phyloP scores from a whole-genome alignment of 2,329 filamentous ascomycete genomes.

The Phialophora verrucosa region DNA sequence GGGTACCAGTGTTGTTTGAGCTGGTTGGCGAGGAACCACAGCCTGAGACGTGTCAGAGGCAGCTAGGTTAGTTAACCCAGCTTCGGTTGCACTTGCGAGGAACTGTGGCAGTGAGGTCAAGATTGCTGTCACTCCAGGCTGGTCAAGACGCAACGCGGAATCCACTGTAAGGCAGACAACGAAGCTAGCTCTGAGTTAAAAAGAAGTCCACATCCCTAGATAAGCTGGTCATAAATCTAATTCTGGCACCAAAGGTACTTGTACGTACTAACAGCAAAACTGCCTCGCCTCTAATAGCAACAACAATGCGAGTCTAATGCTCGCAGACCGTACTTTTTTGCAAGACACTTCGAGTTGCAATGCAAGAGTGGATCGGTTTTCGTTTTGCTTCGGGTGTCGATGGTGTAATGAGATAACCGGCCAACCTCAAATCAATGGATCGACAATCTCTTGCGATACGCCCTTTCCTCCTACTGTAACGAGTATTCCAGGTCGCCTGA shows the following conservation, averaged over 20 bases:
- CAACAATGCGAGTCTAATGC: neutral
- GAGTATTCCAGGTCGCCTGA: neutral
- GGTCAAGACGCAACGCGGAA: neutral
- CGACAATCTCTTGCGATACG: neutral
- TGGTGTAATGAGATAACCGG: neutral
- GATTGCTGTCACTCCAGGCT: neutral
- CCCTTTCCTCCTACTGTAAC: neutral
- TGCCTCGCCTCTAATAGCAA: neutral
- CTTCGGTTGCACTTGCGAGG: neutral
- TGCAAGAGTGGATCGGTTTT: neutral
- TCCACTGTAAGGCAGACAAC: neutral
- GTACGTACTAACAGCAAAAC: neutral
- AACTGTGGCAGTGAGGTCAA: neutral
- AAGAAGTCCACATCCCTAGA: neutral
- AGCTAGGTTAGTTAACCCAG: neutral
- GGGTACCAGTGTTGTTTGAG: neutral
- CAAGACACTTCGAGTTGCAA: neutral
- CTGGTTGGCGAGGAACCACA: constrained; percentile 18
- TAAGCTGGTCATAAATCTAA: neutral
- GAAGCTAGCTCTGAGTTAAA: neutral
- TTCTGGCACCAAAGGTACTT: neutral
- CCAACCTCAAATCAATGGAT: neutral
- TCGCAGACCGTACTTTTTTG: neutral
- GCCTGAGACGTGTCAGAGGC: constrained; percentile 9
- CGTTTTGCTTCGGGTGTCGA: neutral